Evolutionary conservation across 2,329 filamentous ascomycete genomes (phyloP).

Genomic region (Verticillium albo-atrum): DNA sequence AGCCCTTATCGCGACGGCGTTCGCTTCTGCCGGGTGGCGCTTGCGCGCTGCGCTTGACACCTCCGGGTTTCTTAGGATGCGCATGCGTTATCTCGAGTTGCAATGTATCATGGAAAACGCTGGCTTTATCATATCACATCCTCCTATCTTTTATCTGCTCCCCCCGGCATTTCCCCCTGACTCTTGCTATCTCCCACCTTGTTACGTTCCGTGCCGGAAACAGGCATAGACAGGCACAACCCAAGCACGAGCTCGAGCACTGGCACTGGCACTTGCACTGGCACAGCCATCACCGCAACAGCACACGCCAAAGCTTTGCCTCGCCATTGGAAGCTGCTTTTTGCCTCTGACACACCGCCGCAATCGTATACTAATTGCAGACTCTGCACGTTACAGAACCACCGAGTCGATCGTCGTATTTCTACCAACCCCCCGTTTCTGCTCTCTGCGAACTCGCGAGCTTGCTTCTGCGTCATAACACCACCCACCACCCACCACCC

Average conservation of each 20-base stretch:
- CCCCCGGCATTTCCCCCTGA: neutral
- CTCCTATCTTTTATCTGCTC: neutral
- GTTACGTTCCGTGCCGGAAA: neutral
- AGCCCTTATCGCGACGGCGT: neutral
- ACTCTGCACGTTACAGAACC: neutral
- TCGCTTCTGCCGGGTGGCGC: neutral
- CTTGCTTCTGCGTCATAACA: neutral
- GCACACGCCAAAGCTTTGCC: neutral
- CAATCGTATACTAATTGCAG: neutral
- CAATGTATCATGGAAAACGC: neutral
- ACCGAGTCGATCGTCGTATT: neutral
- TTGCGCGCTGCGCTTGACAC: neutral
- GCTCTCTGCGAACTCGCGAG: neutral
- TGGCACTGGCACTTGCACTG: neutral
- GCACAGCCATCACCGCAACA: neutral
- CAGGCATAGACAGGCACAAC: neutral
- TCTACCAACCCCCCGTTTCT: conserved; percentile 11
- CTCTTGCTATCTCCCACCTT: neutral
- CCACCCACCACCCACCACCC: neutral
- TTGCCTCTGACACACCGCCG: neutral
- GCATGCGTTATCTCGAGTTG: neutral
- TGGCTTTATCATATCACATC: neutral
- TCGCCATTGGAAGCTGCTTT: neutral
- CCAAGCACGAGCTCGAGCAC: neutral
- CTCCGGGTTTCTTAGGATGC: neutral